A percentile compares a stretch with the other conserved stretches of the same genome.
phyloP scores from a whole-genome alignment of 352 stramenopile species.

The Phytopythium boreale region DNA sequence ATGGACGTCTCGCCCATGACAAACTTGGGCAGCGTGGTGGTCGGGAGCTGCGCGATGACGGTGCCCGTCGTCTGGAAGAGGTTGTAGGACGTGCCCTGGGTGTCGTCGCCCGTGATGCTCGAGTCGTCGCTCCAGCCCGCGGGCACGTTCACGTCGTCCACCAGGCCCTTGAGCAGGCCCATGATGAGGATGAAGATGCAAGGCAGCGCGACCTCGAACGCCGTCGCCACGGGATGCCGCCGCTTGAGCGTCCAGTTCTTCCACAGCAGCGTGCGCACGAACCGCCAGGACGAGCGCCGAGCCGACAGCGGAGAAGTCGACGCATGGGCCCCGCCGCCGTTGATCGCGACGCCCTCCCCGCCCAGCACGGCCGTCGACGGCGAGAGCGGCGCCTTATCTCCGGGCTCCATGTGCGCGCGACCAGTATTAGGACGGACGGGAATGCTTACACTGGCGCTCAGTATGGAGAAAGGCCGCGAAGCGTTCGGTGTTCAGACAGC shows the following conservation, averaged over 20 bases:
- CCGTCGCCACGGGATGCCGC: slow-evolving; percentile 40
- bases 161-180: slow-evolving; percentile 49
- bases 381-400: no score
- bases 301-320: neutral
- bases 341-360: no score
- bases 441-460: no score
- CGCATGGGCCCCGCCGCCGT: no score
- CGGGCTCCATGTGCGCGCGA: no score
- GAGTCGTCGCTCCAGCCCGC: slow-evolving; percentile 41
- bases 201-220: slow-evolving; percentile 48
- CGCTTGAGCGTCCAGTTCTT: slow-evolving; percentile 72
- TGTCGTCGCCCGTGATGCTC: slow-evolving; percentile 12
- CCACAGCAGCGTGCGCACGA: slow-evolving; percentile 46
- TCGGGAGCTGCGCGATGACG: neutral
- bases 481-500: no score
- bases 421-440: no score
- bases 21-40: neutral
- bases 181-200: slow-evolving; percentile 59
- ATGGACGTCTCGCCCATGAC: slow-evolving; percentile 37
- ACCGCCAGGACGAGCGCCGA: slow-evolving; percentile 10
- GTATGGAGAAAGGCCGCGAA: no score
- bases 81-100: slow-evolving; percentile 36
- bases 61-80: slow-evolving; percentile 35
- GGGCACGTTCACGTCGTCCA: slow-evolving; percentile 45
- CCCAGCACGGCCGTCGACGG: no score